A percentile compares a stretch with the other conserved stretches of the same genome.
phyloP scores from a whole-genome alignment of 2,329 filamentous ascomycete genomes.

The Botrytis hyacinthi region DNA sequence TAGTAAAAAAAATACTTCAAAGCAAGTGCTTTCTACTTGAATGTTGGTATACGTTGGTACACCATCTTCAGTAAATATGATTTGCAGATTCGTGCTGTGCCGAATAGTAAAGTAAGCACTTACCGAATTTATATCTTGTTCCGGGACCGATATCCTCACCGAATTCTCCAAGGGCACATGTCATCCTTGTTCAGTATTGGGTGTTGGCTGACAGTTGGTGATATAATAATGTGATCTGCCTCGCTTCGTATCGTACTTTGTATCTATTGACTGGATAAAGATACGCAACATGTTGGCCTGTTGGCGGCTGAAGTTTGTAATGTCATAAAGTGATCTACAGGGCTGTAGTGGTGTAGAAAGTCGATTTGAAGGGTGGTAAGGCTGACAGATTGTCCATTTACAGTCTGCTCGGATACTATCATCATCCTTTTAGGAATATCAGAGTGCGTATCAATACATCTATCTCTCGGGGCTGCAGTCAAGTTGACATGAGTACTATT shows the following conservation, averaged over 20 bases:
- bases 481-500: not conserved
- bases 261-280: not conserved
- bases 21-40: not conserved
- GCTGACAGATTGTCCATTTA: not conserved
- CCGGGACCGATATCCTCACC: not conserved
- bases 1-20: not conserved
- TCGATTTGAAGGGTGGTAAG: not conserved
- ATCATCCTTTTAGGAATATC: not conserved
- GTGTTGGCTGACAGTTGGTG: not conserved
- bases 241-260: not conserved
- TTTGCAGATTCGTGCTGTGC: not conserved
- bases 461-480: not conserved
- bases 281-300: not conserved
- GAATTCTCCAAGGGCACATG: not conserved
- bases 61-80: not conserved
- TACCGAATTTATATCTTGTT: not conserved
- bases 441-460: not conserved
- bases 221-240: not conserved
- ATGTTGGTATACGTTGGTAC: not conserved
- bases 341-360: not conserved
- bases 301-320: not conserved
- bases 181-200: not conserved
- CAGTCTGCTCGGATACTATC: not conserved
- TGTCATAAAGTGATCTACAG: not conserved
- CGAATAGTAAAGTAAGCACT: not conserved